Evolutionary conservation across 768 basidiomycete species (phyloP).

Genomic region (Guyanaporus albipodus): DNA sequence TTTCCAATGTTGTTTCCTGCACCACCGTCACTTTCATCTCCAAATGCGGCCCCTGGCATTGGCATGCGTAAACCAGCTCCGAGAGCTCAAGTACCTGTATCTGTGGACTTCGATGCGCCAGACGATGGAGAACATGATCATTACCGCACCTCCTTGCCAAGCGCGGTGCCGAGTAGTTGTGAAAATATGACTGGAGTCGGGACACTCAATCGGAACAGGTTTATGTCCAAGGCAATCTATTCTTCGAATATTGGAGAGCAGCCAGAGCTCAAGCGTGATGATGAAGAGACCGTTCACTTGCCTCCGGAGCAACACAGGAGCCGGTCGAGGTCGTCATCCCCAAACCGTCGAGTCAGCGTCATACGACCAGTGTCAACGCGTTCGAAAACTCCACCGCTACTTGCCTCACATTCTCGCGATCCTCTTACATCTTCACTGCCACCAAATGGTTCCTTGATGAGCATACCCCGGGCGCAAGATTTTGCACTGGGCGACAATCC

Average conservation of each 20-base stretch:
- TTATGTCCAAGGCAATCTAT: constrained; percentile 20
- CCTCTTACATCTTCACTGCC: constrained; percentile 22
- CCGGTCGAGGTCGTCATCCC: constrained; percentile 24
- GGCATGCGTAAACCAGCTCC: constrained; percentile 61
- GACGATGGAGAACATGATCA: constrained; percentile 31
- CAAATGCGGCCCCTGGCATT: constrained; percentile 30
- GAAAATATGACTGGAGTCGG: constrained; percentile 71
- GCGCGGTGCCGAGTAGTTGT: constrained; percentile 46
- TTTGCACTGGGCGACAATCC: constrained; percentile 23
- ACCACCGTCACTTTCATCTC: constrained; percentile 16
- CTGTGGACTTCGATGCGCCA: constrained; percentile 42
- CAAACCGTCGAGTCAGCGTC: constrained; percentile 24
- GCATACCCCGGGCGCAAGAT: constrained; percentile 20
- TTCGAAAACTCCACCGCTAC: constrained; percentile 39
- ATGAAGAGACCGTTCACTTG: constrained; percentile 15
- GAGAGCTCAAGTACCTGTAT: constrained; percentile 58
- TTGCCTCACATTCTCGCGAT: constrained; percentile 29
- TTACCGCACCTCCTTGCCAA: constrained; percentile 47
- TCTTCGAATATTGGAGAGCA: constrained; percentile 8
- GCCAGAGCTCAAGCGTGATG: constrained; percentile 10
- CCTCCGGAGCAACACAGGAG: constrained; percentile 17
- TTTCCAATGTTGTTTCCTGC: constrained; percentile 16
- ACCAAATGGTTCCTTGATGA: constrained; percentile 11
- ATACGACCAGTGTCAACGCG: constrained; percentile 35
- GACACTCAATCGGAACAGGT: constrained; percentile 28